phyloP scores from a whole-genome alignment of 352 stramenopile species.

The Phytophthora sansomeana region DNA sequence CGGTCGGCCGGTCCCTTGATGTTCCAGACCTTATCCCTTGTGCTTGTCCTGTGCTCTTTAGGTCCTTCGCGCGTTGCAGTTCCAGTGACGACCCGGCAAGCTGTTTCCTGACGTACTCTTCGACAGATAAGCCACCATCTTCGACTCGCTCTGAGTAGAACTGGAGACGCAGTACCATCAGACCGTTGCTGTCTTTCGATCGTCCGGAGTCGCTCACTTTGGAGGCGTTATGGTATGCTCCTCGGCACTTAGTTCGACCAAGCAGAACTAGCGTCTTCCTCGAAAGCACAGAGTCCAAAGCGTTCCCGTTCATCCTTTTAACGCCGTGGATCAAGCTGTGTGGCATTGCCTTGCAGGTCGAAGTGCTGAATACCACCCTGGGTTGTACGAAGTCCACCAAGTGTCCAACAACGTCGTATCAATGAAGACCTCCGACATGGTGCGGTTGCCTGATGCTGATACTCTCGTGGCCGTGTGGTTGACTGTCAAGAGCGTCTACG shows the following conservation, averaged over 20 bases:
- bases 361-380: constrained; percentile 27
- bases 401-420: constrained; percentile 23
- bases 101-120: constrained; percentile 23
- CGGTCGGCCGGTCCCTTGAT: background rate
- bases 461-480: constrained; percentile 38
- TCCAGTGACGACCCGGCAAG: constrained; percentile 12
- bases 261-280: constrained; percentile 28
- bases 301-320: constrained; percentile 38
- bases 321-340: constrained; percentile 35
- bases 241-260: constrained; percentile 11
- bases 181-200: constrained; percentile 34
- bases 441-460: constrained; percentile 31
- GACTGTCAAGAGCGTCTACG: constrained; percentile 30
- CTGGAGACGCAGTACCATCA: constrained; percentile 40
- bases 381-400: constrained; percentile 27
- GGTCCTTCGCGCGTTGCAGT: constrained; percentile 4
- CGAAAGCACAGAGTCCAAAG: constrained; percentile 44
- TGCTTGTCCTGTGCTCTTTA: background rate
- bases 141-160: constrained; percentile 38
- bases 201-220: constrained; percentile 31
- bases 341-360: constrained; percentile 37
- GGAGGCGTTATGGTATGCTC: constrained; percentile 37
- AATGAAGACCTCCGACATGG: constrained; percentile 38
- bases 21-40: constrained; percentile 21
- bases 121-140: constrained; percentile 36